Evolutionary conservation across 768 basidiomycete genomes (phyloP), one percentile per base, ranked within the genome.

Genomic region (Zangia roseola): DNA sequence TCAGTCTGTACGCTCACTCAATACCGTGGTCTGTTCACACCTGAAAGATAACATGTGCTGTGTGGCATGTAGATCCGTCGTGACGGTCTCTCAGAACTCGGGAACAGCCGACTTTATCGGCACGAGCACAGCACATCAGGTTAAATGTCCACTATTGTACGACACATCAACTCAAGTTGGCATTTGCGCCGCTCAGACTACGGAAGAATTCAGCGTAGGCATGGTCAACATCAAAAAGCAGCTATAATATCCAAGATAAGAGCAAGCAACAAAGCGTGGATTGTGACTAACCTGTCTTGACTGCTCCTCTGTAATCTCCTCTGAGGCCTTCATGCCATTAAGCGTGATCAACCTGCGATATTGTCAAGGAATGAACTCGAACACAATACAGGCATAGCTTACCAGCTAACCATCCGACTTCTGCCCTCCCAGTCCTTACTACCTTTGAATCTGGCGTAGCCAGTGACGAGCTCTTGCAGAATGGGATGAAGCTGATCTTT

Each of bases 401-500:
- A 93, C 95, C 95, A 99, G 50, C 86, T 84, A 43, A 98, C 82
- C 79, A 98, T 93, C 67, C 63, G 64, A 39, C 89, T 92, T 42
- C 94, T 77, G 0, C 95, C 97, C 71, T 98, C 94, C 91, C 94
- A 97, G 57, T 97, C 94, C 55, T 87, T 91, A 63, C 89, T 92
- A 2, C 87, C 89, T 65, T 94, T 95, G 71, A 99, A 97, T 40
- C 91, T 78, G 6, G 94, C 90, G 64, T 94, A 97, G 6, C 91
- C 86, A 2, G 88, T 90, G 56, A 97, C 92, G n/a, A 99, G 82
- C 57, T 95, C 97, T 55, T 95, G 92, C 37, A 98, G 66, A 52
- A 97, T 83, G 0, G 94, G 94, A 65, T 98, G 94, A 3, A 99
- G 76, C 60, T 97, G 93, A 61, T 98, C 97, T 65, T 97, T 99